Evolutionary conservation across 345 rosid genomes (phyloP), one percentile per base, ranked within the genome.

Genomic region (Linum trigynum): DNA sequence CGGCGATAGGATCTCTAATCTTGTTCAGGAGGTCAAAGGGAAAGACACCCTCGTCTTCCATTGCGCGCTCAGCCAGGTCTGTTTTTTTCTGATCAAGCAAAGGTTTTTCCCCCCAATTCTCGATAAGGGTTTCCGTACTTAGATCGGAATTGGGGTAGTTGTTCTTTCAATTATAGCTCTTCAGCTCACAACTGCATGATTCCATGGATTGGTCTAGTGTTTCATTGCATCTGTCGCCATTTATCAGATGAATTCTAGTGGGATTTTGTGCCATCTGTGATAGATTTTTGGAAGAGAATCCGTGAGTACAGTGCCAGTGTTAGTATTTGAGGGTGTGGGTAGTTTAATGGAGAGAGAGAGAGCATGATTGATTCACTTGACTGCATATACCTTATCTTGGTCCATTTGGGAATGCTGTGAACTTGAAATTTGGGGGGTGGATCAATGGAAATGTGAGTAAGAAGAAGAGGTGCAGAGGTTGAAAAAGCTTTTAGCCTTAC

Each of bases 31-130:
- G 38, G 88, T 88, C 61, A 80, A 84, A 69, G 96, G 90, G 42
- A 92, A 90, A 80, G 97, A 92, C 72, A 92, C 98, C 62, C 87
- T 92, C 65, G 96, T 92, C 66, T 92, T 92, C 73, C 97, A 92
- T 64, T 92, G 98, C 74, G 96, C 98, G 74, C 67, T 92, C 66
- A 92, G 98, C 85, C 96, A 92, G 97, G 97, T 92, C 59, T 61
- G 39, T 48, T 35, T 3, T 65, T 11, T 38, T 23, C 32, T 23
- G 32, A 23, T 23, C 32, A 23, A 23, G 32, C 32, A 23, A 23
- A 23, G 32, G 32, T 23, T 68, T 42, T 50, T 41, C 57, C 11
- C 45, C 14, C 9, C 2, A 37, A 10, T 23, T 17, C 3, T 57
- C 14, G 15, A 48, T 48, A 2, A 48, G 53, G 9, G 43, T 41